These are phyloP conservation scores for Beauveria pseudobassiana DNA, from an alignment of 2,329 filamentous ascomycete genomes.

Conservation along the genomic window DNA sequence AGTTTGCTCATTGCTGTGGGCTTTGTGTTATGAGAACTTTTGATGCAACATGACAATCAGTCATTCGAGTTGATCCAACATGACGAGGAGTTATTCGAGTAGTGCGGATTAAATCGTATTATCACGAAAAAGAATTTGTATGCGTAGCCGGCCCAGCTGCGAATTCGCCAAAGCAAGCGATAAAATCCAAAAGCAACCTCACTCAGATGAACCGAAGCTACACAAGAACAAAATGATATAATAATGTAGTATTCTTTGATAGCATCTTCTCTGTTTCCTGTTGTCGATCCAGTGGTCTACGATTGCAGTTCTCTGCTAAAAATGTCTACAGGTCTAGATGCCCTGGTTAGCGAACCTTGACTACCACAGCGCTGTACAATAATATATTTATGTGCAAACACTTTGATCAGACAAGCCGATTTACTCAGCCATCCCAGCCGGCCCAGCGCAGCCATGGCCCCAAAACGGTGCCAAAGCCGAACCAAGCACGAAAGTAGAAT, in stretches of 20 bases:
- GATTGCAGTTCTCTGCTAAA: not conserved
- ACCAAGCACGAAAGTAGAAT: constrained; percentile 53
- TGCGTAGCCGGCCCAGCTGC: no score
- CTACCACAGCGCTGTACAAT: not conserved
- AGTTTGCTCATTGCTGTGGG: not conserved
- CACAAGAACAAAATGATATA: not conserved
- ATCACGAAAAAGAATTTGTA: no score
- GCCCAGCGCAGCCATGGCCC: constrained; percentile 33
- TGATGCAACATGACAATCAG: not conserved
- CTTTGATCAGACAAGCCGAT: constrained; percentile 55
- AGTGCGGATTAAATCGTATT: no score
- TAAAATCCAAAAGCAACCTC: no score
- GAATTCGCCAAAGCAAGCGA: no score
- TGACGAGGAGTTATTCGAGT: no score
- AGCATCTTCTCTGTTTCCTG: not conserved
- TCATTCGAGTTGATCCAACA: not conserved
- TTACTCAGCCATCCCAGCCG: constrained; percentile 61
- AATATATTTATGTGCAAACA: not conserved
- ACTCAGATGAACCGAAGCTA: no score
- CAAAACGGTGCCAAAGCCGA: constrained; percentile 49
- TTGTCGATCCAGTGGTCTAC: not conserved
- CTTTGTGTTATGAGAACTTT: not conserved
- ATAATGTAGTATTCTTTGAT: not conserved
- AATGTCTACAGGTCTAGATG: not conserved
- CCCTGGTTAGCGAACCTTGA: constrained; percentile 1